Conservation (phyloP, 139 green algal species). For the Chlamydomonas incerta region DNA sequence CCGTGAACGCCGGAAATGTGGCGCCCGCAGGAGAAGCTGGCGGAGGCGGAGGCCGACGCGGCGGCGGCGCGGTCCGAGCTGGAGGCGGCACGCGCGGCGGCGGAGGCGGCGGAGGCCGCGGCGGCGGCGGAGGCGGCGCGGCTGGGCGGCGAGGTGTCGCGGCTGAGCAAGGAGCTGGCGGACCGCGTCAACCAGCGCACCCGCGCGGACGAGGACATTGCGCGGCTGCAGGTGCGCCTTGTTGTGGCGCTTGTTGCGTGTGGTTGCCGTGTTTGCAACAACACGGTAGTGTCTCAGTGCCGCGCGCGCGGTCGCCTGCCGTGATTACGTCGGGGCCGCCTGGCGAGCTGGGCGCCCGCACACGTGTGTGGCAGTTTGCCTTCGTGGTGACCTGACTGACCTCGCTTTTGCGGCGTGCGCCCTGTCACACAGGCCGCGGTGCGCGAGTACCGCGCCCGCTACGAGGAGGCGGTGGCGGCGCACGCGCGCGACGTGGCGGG, state of each 20-base stretch:
- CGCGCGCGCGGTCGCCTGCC: too few relatives aligned
- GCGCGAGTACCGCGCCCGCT: slow-evolving; percentile 49
- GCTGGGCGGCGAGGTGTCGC: slow-evolving; percentile 2
- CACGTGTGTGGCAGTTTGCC: too few relatives aligned
- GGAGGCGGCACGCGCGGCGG: slow-evolving; percentile 2
- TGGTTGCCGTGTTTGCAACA: too few relatives aligned
- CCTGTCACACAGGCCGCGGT: slow-evolving; percentile 27
- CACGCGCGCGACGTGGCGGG: slow-evolving; percentile 48
- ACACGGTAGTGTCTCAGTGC: too few relatives aligned
- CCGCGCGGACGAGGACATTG: slow-evolving; percentile 33
- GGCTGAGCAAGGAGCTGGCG: slow-evolving; percentile 4
- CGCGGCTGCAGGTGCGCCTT: slow-evolving; percentile 28
- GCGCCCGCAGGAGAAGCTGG: background rate
- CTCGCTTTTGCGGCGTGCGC: too few relatives aligned
- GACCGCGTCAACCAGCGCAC: slow-evolving; percentile 34
- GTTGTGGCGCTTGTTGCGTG: too few relatives aligned
- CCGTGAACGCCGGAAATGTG: too few relatives aligned
- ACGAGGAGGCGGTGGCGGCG: slow-evolving; percentile 50
- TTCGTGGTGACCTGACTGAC: too few relatives aligned
- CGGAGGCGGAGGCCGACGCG: background rate
- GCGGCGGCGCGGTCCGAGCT: background rate
- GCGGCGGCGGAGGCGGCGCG: slow-evolving; percentile 9
- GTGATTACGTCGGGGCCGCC: too few relatives aligned
- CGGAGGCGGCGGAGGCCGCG: background rate
- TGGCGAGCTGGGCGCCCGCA: too few relatives aligned